A percentile compares a stretch with the other conserved stretches of the same genome.
These are phyloP conservation scores for Paramecium sonneborni DNA, from an alignment of 73 alveolate genomes.

Conservation along the genomic window DNA sequence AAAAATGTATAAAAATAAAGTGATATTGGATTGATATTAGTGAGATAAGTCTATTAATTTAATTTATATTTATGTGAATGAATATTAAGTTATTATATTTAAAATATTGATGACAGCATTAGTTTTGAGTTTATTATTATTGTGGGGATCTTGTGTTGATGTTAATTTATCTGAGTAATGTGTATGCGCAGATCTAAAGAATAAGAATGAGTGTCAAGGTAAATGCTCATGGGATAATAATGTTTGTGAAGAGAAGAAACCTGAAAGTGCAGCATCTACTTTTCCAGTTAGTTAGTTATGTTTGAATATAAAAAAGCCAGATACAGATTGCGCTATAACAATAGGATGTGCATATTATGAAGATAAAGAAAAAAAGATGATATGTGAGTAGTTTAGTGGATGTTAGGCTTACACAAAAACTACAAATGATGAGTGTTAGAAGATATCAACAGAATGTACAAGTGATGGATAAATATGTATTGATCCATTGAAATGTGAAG, in stretches of 20 bases:
- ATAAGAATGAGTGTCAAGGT: not conserved
- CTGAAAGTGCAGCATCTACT: not conserved
- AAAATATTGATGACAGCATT: not conserved
- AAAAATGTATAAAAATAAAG: not conserved
- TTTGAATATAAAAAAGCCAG: not conserved
- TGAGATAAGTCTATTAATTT: conserved; percentile 2
- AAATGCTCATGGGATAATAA: not conserved
- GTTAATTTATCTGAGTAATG: conserved; percentile 16
- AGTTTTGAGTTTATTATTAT: not conserved
- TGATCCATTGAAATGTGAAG: conserved; percentile 8
- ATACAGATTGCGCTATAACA: not conserved
- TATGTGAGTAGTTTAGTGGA: conserved; percentile 19
- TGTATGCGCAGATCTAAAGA: not conserved
- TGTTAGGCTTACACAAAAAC: not conserved
- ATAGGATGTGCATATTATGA: conserved; percentile 32
- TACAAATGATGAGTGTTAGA: conserved; percentile 2
- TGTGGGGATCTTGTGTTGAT: not conserved
- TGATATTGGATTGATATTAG: not conserved
- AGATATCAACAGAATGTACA: conserved; percentile 5
- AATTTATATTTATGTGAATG: not conserved
- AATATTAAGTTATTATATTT: not conserved
- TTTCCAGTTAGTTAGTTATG: not conserved
- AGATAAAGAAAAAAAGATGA: not conserved
- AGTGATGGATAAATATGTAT: conserved; percentile 21
- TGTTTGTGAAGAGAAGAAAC: not conserved